Percentiles rank a stretch among this genome's conserved stretches.
Evolutionary conservation across 208 protist species (phyloP).

Genomic region (Wallacemonas collosoma): DNA sequence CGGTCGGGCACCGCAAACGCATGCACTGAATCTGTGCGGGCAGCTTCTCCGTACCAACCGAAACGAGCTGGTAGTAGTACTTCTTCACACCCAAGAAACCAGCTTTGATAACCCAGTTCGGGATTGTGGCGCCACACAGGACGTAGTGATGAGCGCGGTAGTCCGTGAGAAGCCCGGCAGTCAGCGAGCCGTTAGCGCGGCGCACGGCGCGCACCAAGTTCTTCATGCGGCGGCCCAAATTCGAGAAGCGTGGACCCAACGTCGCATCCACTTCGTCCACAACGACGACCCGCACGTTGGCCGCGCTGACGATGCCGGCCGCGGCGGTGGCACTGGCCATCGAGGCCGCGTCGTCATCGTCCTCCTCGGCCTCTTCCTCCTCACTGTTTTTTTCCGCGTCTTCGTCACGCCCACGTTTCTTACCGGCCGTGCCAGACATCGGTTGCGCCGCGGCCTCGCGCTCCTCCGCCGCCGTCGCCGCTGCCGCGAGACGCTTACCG

Average conservation of each 20-base stretch:
- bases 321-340: conserved; percentile 11
- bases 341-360: conserved; percentile 26
- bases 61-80: conserved; percentile 90
- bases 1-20: conserved; percentile 40
- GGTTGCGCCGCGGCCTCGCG: conserved; percentile 28
- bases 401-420: conserved; percentile 27
- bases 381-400: conserved; percentile 24
- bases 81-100: conserved; percentile 92
- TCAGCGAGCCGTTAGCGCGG: conserved; percentile 73
- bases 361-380: conserved; percentile 26
- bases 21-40: conserved; percentile 70
- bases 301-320: conserved; percentile 44
- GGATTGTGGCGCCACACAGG: conserved; percentile 89
- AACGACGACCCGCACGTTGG: conserved; percentile 76
- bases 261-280: conserved; percentile 91
- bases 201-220: conserved; percentile 82
- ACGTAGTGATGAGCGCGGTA: conserved; percentile 90
- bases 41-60: conserved; percentile 76
- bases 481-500: conserved; percentile 41
- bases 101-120: conserved; percentile 91
- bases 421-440: not conserved
- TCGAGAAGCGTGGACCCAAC: conserved; percentile 87
- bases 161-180: conserved; percentile 68
- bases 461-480: conserved; percentile 42
- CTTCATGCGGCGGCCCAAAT: conserved; percentile 84